phyloP scores from a whole-genome alignment of 2,329 filamentous ascomycete species.

The Penicillium sp. region DNA sequence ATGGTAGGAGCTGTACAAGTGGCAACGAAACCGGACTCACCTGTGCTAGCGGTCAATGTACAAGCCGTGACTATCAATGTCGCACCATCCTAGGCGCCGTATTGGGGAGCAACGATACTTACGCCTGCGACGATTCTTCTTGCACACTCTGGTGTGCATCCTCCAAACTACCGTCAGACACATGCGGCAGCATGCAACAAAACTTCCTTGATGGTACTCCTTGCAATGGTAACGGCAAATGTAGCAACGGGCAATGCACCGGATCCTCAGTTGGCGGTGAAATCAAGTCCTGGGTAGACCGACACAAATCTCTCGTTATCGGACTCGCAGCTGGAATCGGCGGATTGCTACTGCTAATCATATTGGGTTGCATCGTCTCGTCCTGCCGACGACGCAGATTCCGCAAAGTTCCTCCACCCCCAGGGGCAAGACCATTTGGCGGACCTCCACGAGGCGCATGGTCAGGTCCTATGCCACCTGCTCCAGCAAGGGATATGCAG shows the following conservation, averaged over 20 bases:
- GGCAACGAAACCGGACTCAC: conserved; percentile 59
- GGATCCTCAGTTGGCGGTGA: conserved; percentile 67
- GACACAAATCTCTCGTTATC: conserved; percentile 78
- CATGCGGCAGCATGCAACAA: conserved; percentile 75
- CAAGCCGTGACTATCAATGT: conserved; percentile 85
- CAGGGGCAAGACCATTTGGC: not conserved
- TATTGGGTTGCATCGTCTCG: conserved; percentile 64
- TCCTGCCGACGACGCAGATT: conserved; percentile 46
- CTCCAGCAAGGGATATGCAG: conserved; percentile 8
- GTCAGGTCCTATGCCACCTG: conserved; percentile 13
- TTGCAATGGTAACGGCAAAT: conserved; percentile 76
- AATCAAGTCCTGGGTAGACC: conserved; percentile 69
- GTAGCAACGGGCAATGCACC: conserved; percentile 71
- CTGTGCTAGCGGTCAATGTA: conserved; percentile 93
- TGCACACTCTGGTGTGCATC: conserved; percentile 76
- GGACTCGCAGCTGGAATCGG: conserved; percentile 70
- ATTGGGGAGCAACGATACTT: conserved; percentile 70
- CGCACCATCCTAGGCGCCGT: conserved; percentile 74
- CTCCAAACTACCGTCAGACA: conserved; percentile 60
- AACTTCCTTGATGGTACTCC: conserved; percentile 91
- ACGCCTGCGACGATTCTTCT: conserved; percentile 68
- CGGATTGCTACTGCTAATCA: conserved; percentile 63
- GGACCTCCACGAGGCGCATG: not conserved
- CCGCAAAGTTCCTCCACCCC: not conserved
- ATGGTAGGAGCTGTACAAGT: conserved; percentile 62